Evolutionary conservation across 495 filamentous ascomycete genomes (phyloP), one percentile per base, ranked within the genome.

Genomic region (Polyplosphaeria fusca): DNA sequence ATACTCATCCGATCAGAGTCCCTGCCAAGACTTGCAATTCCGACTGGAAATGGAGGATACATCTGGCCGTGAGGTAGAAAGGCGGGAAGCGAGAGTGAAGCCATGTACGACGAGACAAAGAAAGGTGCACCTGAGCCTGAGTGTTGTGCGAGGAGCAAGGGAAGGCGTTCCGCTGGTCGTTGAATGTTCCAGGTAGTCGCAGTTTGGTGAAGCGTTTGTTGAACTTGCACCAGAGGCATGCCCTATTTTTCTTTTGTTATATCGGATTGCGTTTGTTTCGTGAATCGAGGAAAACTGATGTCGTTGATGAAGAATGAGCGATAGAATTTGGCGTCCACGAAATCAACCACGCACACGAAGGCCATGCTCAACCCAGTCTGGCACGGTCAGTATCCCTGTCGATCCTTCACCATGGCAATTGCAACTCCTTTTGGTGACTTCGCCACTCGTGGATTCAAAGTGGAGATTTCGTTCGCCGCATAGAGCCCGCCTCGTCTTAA

Each of bases 11-110:
- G n/a, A n/a, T n/a, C n/a, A n/a, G n/a, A n/a, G n/a, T n/a, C n/a
- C n/a, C n/a, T n/a, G n/a, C n/a, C n/a, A n/a, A n/a, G n/a, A n/a
- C n/a, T n/a, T n/a, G n/a, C n/a, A n/a, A n/a, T n/a, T n/a, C n/a
- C n/a, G n/a, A n/a, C n/a, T n/a, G n/a, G n/a, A n/a, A 51, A 60
- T 9, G 49, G 45, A 3, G 61, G 42, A 14, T 61, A 49, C 47
- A 28, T 55, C 3, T n/a, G 22, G 46, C 61, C 61, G 1, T 65
- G 50, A 39, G 61, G 58, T 18, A 23, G 46, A n/a, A 43, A 44
- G 18, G 22, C 5, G 40, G n/a, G 16, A 19, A 23, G 19, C 27
- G 28, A 26, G 16, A 40, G 42, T 26, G 19, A 42, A 18, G 44
- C 53, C 30, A 12, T 54, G 1, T 25, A 41, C 5, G 26, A 53